phyloP scores from a whole-genome alignment of 2,329 filamentous ascomycete genomes.

The Knufia fluminis region DNA sequence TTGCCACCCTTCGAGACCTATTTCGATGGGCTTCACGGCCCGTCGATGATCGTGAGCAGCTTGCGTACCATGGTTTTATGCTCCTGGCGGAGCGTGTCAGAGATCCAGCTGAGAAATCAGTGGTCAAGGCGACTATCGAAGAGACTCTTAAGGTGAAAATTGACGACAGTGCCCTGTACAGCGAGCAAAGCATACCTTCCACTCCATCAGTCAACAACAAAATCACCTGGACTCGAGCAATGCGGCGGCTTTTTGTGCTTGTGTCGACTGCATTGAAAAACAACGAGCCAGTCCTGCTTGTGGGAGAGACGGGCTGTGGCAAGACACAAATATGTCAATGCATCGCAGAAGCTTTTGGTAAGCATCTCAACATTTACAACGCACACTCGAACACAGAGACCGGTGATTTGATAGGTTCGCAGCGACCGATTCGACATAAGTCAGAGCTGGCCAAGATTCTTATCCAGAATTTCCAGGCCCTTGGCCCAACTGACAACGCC shows the following conservation, averaged over 20 bases:
- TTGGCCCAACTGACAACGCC: constrained; percentile 15
- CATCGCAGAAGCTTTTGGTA: constrained; percentile 68
- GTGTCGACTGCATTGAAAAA: constrained; percentile 80
- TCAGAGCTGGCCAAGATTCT: constrained; percentile 61
- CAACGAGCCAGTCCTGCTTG: constrained; percentile 85
- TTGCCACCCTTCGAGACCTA: constrained; percentile 88
- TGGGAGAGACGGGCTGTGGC: constrained; percentile 94
- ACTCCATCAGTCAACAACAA: constrained; percentile 24
- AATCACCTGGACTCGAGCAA: constrained; percentile 90
- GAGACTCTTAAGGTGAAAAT: constrained; percentile 80
- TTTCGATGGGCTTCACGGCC: constrained; percentile 88
- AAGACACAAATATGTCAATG: constrained; percentile 96
- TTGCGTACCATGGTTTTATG: constrained; percentile 93
- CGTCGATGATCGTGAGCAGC: constrained; percentile 75
- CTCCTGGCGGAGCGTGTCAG: constrained; percentile 87
- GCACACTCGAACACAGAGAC: constrained; percentile 98
- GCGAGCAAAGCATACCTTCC: constrained; percentile 29
- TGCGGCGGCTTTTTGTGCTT: constrained; percentile 82
- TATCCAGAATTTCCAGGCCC: constrained; percentile 47
- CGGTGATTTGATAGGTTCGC: constrained; percentile 90
- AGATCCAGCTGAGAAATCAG: constrained; percentile 74
- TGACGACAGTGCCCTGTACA: constrained; percentile 65
- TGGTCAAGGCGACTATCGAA: constrained; percentile 82
- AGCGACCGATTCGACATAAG: constrained; percentile 81
- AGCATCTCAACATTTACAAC: constrained; percentile 79